Base-by-base conservation (phyloP, 768 basidiomycete species). In the Boletus subcaerulescens region DNA sequence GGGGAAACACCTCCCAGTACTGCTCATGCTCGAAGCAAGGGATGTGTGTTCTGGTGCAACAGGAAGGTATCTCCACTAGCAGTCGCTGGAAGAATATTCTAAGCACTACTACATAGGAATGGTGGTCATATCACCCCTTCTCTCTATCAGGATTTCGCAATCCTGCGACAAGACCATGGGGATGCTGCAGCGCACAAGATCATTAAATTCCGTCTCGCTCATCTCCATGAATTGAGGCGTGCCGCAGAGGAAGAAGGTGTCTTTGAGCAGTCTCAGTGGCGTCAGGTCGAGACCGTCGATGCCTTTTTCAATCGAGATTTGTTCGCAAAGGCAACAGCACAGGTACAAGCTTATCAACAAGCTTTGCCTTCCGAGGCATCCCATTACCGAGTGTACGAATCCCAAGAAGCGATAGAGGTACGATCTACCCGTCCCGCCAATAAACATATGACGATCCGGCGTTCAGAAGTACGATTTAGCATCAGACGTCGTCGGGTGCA, bases 11-110 rank as follows among this genome's bases (percentile, higher is more conserved):
- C 18, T 31, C 8, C 55, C 81, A 14, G 70, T 73, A 36, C 67
- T 94, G 3, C 80, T 91, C 20, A 84, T 93, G 75, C 77, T 96
- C 20, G 93, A 96, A 60, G 93, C 92, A 4, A 73, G 93, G 50
- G 87, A 89, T 12, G 76, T 77, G 0, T 90, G 88, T 61, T 87
- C 85, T 0, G 88, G 88, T 1, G 88, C 88, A 8, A 88, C 87
- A 0, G 88, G 81, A 36, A 76, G 87, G 85, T 84, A 53, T n/a
- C 75, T 70, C 13, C n/a, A 14, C 20, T 15, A 8, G 29, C 12
- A 24, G 8, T 9, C 12, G 20, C 24, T 14, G 33, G 29, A 29
- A 29, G 29, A 9, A 29, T 9, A 29, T 29, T 18, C n/a, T 39
- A 8, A 14, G 22, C 17, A 46, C 29, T 22, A 26, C 14, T 17